phyloP scores from a whole-genome alignment of 148 eudicot species.

The Rhododendron henanense region DNA sequence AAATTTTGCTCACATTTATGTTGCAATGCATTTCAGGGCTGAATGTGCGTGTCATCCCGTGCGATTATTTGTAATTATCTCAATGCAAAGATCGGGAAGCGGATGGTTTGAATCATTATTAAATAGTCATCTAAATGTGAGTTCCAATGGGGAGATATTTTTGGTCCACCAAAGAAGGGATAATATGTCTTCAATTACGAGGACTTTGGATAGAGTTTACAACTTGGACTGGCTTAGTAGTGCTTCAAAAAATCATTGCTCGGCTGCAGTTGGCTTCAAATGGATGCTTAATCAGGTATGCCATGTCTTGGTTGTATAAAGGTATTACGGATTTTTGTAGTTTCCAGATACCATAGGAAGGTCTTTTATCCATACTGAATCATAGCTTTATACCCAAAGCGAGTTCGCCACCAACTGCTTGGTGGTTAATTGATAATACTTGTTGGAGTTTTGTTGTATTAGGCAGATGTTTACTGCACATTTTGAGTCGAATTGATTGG shows the following conservation, averaged over 20 bases:
- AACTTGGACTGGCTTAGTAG: constrained; percentile 85
- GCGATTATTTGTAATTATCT: constrained; percentile 71
- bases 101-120: constrained; percentile 96
- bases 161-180: constrained; percentile 54
- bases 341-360: not conserved
- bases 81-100: constrained; percentile 96
- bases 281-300: constrained; percentile 99
- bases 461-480: not conserved
- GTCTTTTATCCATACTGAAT: not conserved
- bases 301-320: not conserved
- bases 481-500: not conserved
- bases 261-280: constrained; percentile 95
- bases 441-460: not conserved
- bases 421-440: constrained; percentile 2
- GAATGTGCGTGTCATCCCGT: constrained; percentile 80
- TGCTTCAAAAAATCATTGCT: constrained; percentile 91
- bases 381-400: not conserved
- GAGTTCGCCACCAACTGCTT: not conserved
- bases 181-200: constrained; percentile 55
- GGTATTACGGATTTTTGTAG: not conserved
- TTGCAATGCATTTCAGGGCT: constrained; percentile 41
- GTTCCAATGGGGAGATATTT: constrained; percentile 95
- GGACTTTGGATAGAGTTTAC: constrained; percentile 76
- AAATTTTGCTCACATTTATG: not conserved
- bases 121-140: constrained; percentile 84